Evolutionary conservation across 805 yeast genomes (phyloP).

Genomic region (Teunomyces stri): DNA sequence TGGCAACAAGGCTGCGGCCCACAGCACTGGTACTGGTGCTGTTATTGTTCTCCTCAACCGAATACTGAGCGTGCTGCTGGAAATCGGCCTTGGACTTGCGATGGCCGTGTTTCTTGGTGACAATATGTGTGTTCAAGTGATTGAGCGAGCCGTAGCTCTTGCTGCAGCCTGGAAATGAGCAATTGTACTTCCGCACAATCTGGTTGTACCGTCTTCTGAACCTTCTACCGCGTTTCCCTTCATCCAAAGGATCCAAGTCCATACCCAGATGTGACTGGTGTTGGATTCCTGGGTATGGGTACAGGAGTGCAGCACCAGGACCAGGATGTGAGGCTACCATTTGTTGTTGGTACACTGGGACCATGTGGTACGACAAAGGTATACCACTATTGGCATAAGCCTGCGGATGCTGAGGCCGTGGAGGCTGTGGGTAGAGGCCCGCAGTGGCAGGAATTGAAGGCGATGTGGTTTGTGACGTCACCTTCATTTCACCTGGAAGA

Average conservation of each 20-base stretch:
- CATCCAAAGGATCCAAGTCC: slow-evolving; percentile 15
- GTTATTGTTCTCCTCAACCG: neutral
- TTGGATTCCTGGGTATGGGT: neutral
- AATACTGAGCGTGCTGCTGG: slow-evolving; percentile 13
- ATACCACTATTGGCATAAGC: neutral
- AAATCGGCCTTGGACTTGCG: slow-evolving; percentile 41
- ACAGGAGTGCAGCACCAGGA: slow-evolving; percentile 1
- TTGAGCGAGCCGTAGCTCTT: slow-evolving; percentile 43
- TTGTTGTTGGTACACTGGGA: slow-evolving; percentile 1
- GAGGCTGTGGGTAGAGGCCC: neutral
- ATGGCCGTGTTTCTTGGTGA: slow-evolving; percentile 44
- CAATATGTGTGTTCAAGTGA: slow-evolving; percentile 44
- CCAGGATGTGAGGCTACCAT: slow-evolving; percentile 1
- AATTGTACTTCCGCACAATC: slow-evolving; percentile 30
- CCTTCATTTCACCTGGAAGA: neutral
- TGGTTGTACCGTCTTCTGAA: slow-evolving; percentile 37
- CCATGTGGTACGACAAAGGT: neutral
- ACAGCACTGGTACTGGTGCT: neutral
- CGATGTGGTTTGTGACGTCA: neutral
- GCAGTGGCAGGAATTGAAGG: neutral
- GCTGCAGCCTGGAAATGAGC: slow-evolving; percentile 37
- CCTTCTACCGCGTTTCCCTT: slow-evolving; percentile 28
- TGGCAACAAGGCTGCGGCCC: neutral
- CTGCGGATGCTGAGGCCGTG: neutral
- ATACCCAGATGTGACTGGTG: slow-evolving; percentile 9